phyloP scores from a whole-genome alignment of 345 rosid genomes.

The Dimocarpus longan region DNA sequence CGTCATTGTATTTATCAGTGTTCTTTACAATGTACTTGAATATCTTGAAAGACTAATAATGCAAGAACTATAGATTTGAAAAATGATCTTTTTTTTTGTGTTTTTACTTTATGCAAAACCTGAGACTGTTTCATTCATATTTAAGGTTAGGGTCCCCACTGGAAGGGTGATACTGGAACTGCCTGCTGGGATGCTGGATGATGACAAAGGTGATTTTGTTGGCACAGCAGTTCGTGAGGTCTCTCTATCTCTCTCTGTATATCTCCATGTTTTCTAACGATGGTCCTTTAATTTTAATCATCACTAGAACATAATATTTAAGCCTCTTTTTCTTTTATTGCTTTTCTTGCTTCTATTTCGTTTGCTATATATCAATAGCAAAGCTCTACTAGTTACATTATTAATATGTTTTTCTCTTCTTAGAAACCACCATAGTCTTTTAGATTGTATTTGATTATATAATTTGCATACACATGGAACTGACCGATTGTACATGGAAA shows the following conservation, averaged over 20 bases:
- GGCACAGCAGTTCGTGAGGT: constrained; percentile 98
- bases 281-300: not conserved
- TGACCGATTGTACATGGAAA: not conserved
- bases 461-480: not conserved
- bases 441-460: not conserved
- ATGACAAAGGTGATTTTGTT: constrained; percentile 77
- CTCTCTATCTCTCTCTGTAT: constrained; percentile 21
- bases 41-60: not conserved
- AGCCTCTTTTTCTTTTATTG: not conserved
- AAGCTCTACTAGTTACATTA: not conserved
- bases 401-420: not conserved
- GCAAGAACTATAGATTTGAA: constrained; percentile 7
- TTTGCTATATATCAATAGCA: not conserved
- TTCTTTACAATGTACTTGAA: not conserved
- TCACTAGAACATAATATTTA: not conserved
- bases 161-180: constrained; percentile 78
- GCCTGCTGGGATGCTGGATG: constrained; percentile 98
- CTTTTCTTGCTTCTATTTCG: not conserved
- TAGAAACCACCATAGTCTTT: not conserved
- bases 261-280: not conserved
- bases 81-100: not conserved
- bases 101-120: constrained; percentile 3
- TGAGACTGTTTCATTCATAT: constrained; percentile 21
- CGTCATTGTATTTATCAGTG: not conserved
- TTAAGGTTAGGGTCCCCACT: constrained; percentile 83